Percentiles rank a stretch among this genome's conserved stretches.
Evolutionary conservation across 1,284 basidiomycete species (phyloP).

Genomic region (Singerocomus inundabilis): DNA sequence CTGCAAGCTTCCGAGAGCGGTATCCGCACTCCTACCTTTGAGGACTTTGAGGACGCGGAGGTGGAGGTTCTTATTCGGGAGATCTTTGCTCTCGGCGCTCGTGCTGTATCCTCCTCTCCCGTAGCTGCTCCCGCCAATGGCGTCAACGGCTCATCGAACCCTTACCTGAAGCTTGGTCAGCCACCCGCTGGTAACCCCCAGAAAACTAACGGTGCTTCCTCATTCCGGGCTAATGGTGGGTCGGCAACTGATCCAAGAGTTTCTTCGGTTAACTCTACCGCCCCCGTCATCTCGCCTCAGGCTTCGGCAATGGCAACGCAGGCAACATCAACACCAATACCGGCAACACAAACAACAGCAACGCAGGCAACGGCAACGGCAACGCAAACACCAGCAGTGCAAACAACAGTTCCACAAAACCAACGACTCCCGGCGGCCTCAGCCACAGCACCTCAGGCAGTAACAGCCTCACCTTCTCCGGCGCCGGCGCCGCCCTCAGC

Average conservation of each 20-base stretch:
- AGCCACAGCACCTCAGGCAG: neutral
- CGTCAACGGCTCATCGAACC: slow-evolving; percentile 12
- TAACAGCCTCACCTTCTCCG: neutral
- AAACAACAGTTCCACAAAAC: neutral
- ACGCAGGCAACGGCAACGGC: too few species aligned
- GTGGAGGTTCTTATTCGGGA: slow-evolving; percentile 39
- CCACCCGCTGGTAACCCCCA: slow-evolving; percentile 19
- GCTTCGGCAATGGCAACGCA: neutral
- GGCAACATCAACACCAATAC: neutral
- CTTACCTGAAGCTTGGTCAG: slow-evolving; percentile 21
- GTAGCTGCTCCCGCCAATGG: slow-evolving; percentile 6
- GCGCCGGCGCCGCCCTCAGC: neutral
- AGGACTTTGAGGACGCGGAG: slow-evolving; percentile 38
- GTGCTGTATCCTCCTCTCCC: slow-evolving; percentile 25
- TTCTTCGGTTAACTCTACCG: slow-evolving; percentile 25
- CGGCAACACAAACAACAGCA: neutral
- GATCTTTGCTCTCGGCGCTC: slow-evolving; percentile 37
- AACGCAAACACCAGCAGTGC: neutral
- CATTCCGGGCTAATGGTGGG: slow-evolving; percentile 31
- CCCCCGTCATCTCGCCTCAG: slow-evolving; percentile 15
- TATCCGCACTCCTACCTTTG: slow-evolving; percentile 35
- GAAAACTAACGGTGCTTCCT: slow-evolving; percentile 19
- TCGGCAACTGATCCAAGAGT: slow-evolving; percentile 25
- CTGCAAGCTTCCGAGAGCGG: slow-evolving; percentile 35
- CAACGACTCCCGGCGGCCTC: neutral